Base-by-base conservation (phyloP, 306 rosid genomes). In the Acmispon strigosus region DNA sequence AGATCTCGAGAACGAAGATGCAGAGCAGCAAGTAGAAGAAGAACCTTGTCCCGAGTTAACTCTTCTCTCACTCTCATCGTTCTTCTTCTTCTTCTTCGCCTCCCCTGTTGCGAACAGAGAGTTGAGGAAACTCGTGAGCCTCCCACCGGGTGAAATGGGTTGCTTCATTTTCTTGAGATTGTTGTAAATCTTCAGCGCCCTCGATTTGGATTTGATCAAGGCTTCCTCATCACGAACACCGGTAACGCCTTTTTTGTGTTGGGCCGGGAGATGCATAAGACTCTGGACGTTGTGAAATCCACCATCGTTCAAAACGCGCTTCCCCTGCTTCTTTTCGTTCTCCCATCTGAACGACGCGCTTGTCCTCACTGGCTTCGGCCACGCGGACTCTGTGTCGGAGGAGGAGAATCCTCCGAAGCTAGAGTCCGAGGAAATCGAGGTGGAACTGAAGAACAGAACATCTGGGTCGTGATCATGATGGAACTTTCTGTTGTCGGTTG, bases 91-190 rank as follows among this genome's bases (percentile, higher is more conserved):
- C 76, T 76, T 84, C 75, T 80, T 85, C 0, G 82, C 19, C 8
- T 69, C 13, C 52, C 81, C 85, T 9, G 84, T 17, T 0, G 89
- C 62, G 57, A 95, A 91, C 14, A 95, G 83, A 15, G 92, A 83
- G 59, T 91, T 89, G 56, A 95, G 78, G 66, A 95, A 95, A 75
- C 48, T 89, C 5, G 96, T 62, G 66, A 95, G 78, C 6, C 74
- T 83, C 0, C 88, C 97, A 4, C 97, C 97, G 0, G 99, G 99
- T 0, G 99, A 95, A 34, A 91, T 86, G 0, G 99, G 99, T 9
- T 89, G 96, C 75, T 95, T 95, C 79, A 86, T 84, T 66, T 95
- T 91, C 89, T 89, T 95, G 1, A 91, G 68, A 62, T 91, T 91
- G 61, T 68, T 71, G 78, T 95, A 91, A 69, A 95, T 86, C 90